Conservation (phyloP, 1,139 yeast species). For the Debaryomycetaceae sp. region DNA sequence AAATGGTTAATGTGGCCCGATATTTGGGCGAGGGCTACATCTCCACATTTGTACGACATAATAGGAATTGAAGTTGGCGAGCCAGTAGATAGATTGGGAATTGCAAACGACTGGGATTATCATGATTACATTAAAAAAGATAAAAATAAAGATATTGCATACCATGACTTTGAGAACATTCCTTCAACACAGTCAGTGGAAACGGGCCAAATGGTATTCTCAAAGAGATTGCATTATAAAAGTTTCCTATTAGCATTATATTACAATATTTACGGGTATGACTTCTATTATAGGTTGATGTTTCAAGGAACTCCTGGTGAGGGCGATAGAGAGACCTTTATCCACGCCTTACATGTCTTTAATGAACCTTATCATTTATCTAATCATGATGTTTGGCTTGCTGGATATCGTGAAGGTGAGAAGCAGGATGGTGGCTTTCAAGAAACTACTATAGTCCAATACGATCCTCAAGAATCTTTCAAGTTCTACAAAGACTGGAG, state of each 20-base stretch:
- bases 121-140: constrained; percentile 18
- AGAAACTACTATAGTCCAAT: constrained; percentile 33
- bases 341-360: constrained; percentile 37
- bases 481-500: constrained; percentile 26
- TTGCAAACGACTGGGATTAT: constrained; percentile 24
- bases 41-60: constrained; percentile 34
- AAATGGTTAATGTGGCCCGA: constrained; percentile 40
- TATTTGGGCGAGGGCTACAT: constrained; percentile 33
- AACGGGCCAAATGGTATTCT: constrained; percentile 35
- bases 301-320: constrained; percentile 38
- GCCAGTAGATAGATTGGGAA: constrained; percentile 25
- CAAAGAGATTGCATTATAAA: constrained; percentile 28
- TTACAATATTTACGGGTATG: constrained; percentile 29
- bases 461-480: constrained; percentile 25
- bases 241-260: constrained; percentile 29
- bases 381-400: constrained; percentile 20
- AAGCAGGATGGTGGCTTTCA: constrained; percentile 16
- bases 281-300: constrained; percentile 27
- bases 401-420: constrained; percentile 19
- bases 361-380: constrained; percentile 33
- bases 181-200: constrained; percentile 30
- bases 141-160: constrained; percentile 17
- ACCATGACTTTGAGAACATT: constrained; percentile 32
- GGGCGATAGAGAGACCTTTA: constrained; percentile 40
- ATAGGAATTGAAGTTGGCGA: constrained; percentile 32